phyloP scores from a whole-genome alignment of 140 eudicot species.

The Cichorium intybus region DNA sequence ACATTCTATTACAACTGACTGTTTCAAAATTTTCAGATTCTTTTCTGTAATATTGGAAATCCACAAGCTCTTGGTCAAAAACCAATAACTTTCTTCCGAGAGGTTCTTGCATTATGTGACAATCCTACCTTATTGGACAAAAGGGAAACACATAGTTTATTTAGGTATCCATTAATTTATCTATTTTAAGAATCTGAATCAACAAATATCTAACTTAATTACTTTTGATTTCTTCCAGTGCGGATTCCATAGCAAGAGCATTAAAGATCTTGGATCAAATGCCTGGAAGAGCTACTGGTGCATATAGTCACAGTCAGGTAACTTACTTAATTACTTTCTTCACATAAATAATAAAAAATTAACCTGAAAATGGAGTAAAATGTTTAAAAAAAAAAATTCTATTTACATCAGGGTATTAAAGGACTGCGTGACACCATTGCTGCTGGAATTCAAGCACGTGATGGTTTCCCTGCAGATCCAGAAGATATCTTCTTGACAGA shows the following conservation, averaged over 20 bases:
- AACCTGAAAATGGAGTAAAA: neutral
- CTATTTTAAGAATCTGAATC: neutral
- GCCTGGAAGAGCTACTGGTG: conserved; percentile 95
- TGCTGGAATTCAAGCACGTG: conserved; percentile 94
- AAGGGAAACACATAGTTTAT: conserved; percentile 61
- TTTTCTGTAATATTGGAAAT: conserved; percentile 92
- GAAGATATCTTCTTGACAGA: conserved; percentile 89
- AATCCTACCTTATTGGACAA: conserved; percentile 85
- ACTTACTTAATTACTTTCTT: neutral
- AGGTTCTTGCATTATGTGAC: conserved; percentile 95
- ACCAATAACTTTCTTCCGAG: conserved; percentile 91
- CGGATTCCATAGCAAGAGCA: conserved; percentile 83
- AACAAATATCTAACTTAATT: conserved; percentile 1
- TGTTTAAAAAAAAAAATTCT: neutral
- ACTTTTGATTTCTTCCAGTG: conserved; percentile 39
- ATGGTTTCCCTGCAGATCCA: conserved; percentile 79
- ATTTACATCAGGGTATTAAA: conserved; percentile 58
- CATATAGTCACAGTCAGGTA: conserved; percentile 97
- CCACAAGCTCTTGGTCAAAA: conserved; percentile 94
- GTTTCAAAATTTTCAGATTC: conserved; percentile 54
- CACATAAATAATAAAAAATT: neutral
- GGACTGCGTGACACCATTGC: conserved; percentile 87
- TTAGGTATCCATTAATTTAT: conserved; percentile 49
- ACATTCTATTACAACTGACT: neutral
- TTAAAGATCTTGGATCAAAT: conserved; percentile 71